Conservation (phyloP, 305 asterid species). For the Solanum hybrid region DNA sequence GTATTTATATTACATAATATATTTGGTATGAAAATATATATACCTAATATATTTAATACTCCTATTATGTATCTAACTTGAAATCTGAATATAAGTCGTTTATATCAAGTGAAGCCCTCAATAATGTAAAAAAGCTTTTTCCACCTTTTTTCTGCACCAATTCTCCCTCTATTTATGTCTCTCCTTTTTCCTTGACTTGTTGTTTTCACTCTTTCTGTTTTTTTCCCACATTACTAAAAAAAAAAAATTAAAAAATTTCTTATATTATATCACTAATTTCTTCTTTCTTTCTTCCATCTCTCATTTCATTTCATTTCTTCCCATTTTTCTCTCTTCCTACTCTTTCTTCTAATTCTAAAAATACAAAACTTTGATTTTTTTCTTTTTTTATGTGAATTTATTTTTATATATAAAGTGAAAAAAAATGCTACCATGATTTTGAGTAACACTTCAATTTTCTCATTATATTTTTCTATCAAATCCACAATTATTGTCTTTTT, state of each 20-base stretch:
- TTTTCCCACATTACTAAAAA: not conserved
- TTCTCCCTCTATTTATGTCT: conserved; percentile 17
- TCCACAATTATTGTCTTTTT: not conserved
- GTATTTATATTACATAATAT: no score
- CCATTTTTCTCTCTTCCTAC: not conserved
- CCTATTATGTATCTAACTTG: no score
- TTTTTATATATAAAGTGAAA: not conserved
- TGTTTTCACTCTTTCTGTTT: conserved; percentile 32
- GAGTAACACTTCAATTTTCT: conserved; percentile 16
- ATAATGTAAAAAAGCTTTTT: conserved; percentile 2
- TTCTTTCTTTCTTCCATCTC: not conserved
- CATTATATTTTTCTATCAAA: conserved; percentile 16
- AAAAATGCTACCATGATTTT: conserved; percentile 49
- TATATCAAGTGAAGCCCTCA: not conserved
- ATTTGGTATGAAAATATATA: no score
- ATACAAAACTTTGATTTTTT: not conserved
- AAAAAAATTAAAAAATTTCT: not conserved
- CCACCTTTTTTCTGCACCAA: conserved; percentile 11
- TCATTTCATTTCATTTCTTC: not conserved
- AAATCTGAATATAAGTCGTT: no score
- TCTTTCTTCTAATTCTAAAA: not conserved
- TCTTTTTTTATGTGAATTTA: not conserved
- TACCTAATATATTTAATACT: not conserved
- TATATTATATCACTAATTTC: not conserved
- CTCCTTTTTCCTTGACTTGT: conserved; percentile 35